A percentile compares a stretch with the other conserved stretches of the same genome.
These are phyloP conservation scores for Backusella parvicylindrica DNA, from an alignment of 192 early-diverging fungal species.

Conservation along the genomic window DNA sequence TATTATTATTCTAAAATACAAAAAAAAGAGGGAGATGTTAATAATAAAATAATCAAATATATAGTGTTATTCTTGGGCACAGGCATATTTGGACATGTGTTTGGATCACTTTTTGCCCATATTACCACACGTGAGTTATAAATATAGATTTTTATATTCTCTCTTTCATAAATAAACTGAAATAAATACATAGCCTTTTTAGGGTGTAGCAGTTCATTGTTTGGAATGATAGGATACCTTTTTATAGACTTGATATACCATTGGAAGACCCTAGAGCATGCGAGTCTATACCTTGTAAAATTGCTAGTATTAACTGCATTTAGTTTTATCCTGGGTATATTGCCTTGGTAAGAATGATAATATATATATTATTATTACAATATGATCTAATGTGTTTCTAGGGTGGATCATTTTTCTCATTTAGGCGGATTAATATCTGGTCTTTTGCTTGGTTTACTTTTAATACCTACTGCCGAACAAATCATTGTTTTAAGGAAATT, in stretches of 20 bases:
- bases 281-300: slow-evolving; percentile 65
- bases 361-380: background rate
- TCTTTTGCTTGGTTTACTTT: background rate
- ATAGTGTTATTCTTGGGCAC: slow-evolving; percentile 36
- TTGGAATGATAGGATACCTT: slow-evolving; percentile 74
- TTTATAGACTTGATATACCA: slow-evolving; percentile 77
- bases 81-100: slow-evolving; percentile 78
- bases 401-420: slow-evolving; percentile 76
- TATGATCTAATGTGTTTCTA: background rate
- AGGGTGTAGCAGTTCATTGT: slow-evolving; percentile 56
- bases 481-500: background rate
- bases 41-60: background rate
- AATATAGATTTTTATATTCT: background rate
- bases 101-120: slow-evolving; percentile 63
- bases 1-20: background rate
- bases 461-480: slow-evolving; percentile 5
- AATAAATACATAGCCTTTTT: slow-evolving; percentile 41
- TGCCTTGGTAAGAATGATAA: slow-evolving; percentile 50
- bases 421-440: slow-evolving; percentile 47
- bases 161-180: background rate
- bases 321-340: slow-evolving; percentile 65
- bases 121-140: slow-evolving; percentile 39
- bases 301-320: slow-evolving; percentile 60
- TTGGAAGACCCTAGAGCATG: slow-evolving; percentile 65
- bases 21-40: background rate